These are phyloP conservation scores for Agaricales sp. DNA, from an alignment of 1,284 basidiomycete species.

Conservation along the genomic window DNA sequence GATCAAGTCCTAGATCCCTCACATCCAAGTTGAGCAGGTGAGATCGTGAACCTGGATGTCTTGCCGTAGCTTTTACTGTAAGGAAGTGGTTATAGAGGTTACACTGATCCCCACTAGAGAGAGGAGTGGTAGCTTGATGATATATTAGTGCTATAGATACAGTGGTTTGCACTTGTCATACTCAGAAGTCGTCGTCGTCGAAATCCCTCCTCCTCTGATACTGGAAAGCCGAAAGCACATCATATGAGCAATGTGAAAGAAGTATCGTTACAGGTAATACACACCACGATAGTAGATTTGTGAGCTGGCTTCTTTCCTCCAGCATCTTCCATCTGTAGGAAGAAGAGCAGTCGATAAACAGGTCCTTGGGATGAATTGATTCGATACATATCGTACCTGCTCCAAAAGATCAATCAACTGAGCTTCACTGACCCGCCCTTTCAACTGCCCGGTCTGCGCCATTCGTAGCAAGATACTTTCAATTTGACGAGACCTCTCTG, in stretches of 20 bases:
- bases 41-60: too few species aligned
- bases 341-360: background rate
- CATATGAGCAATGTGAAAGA: constrained; percentile 3
- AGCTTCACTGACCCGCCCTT: constrained; percentile 77
- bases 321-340: constrained; percentile 52
- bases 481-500: constrained; percentile 80
- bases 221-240: constrained; percentile 23
- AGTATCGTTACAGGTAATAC: constrained; percentile 16
- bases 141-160: background rate
- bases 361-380: too few species aligned
- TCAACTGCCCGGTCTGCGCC: constrained; percentile 89
- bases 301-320: constrained; percentile 41
- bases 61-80: background rate
- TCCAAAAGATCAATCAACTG: constrained; percentile 89
- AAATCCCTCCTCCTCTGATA: constrained; percentile 64
- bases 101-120: background rate
- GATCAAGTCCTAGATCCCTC: too few species aligned
- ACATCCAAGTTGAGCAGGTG: too few species aligned
- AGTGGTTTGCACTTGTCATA: too few species aligned
- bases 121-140: background rate
- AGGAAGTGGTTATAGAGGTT: background rate
- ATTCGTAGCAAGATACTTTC: constrained; percentile 81
- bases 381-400: constrained; percentile 48
- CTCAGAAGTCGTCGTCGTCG: constrained; percentile 46
- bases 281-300: constrained; percentile 62